Evolutionary conservation across 176 grass and related monocot species (phyloP).

Genomic region (Triticum dicoccoides): DNA sequence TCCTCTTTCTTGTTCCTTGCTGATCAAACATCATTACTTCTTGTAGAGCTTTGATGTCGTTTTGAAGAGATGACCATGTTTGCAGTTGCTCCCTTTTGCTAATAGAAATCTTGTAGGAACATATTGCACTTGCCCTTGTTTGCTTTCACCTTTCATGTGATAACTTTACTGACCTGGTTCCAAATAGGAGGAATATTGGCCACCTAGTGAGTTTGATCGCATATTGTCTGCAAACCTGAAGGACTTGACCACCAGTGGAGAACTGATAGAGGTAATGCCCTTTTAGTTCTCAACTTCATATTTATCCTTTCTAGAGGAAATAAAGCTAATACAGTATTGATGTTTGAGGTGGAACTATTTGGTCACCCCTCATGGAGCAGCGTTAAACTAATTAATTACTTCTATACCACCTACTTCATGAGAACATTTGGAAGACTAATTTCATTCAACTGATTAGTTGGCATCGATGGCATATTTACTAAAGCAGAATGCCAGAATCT

Average conservation of each 20-base stretch:
- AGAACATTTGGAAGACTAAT: not conserved
- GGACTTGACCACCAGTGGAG: conserved; percentile 50
- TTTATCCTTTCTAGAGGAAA: not conserved
- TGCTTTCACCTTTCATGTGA: not conserved
- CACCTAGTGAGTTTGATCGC: conserved; percentile 64
- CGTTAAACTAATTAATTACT: not conserved
- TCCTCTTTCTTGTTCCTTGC: not conserved
- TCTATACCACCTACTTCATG: not conserved
- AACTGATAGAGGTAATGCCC: conserved; percentile 64
- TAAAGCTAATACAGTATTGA: not conserved
- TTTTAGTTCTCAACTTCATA: conserved; percentile 1
- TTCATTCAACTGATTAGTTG: conserved; percentile 4
- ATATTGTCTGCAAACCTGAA: conserved; percentile 65
- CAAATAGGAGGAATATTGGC: conserved; percentile 52
- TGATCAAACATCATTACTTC: not conserved
- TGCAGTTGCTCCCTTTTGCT: not conserved
- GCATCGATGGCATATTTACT: conserved; percentile 10
- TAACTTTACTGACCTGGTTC: conserved; percentile 22
- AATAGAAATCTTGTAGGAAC: not conserved
- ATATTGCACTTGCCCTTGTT: not conserved
- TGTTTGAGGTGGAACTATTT: not conserved
- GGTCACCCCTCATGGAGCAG: not conserved
- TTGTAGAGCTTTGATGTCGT: not conserved
- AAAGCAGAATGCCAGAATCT: conserved; percentile 13
- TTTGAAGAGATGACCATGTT: not conserved